phyloP scores from a whole-genome alignment of 140 eudicot genomes.

The Ambrosia hybrid region DNA sequence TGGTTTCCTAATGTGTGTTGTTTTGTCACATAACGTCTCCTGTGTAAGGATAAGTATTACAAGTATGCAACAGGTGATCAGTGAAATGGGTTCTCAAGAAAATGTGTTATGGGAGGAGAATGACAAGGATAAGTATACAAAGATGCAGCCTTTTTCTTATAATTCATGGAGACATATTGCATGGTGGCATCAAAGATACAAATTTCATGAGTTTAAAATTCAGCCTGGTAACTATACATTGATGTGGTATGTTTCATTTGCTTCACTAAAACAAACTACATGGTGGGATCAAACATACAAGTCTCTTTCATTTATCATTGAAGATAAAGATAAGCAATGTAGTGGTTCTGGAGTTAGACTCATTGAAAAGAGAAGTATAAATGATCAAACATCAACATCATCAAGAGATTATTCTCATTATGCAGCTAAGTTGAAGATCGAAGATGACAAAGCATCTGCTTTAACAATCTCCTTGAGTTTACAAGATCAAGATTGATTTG shows the following conservation, averaged over 20 bases:
- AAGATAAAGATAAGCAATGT: neutral
- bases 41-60: no score
- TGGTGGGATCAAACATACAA: constrained; percentile 5
- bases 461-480: neutral
- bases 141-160: no score
- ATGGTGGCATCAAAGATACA: no score
- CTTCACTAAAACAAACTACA: neutral
- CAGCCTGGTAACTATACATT: neutral
- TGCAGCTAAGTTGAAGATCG: neutral
- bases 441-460: neutral
- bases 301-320: neutral
- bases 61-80: no score
- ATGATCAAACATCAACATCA: neutral
- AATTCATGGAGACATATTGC: no score
- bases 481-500: no score
- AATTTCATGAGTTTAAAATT: no score
- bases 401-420: neutral
- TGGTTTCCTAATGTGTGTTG: no score
- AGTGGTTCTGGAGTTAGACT: neutral
- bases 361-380: neutral
- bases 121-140: neutral
- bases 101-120: neutral
- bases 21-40: no score
- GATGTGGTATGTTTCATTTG: neutral
- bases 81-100: neutral